These are phyloP conservation scores for Alternaria sp. DNA, from an alignment of 2,329 filamentous ascomycete genomes.

Conservation along the genomic window DNA sequence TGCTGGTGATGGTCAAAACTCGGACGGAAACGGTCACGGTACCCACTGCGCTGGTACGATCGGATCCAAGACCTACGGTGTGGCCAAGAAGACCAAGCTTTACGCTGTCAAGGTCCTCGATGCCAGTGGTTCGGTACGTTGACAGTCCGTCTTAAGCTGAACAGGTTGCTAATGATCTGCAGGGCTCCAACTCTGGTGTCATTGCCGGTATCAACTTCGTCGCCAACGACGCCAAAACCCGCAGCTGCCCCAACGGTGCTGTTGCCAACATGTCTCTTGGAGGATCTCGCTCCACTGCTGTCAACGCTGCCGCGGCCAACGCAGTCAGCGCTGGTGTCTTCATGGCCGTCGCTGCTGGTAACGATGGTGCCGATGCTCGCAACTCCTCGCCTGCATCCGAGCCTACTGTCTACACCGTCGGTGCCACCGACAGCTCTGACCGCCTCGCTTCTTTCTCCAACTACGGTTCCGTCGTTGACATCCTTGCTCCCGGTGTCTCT, in stretches of 20 bases:
- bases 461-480: conserved; percentile 47
- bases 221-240: conserved; percentile 42
- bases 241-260: conserved; percentile 44
- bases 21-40: conserved; percentile 50
- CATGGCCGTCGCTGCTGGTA: conserved; percentile 51
- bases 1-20: conserved; percentile 42
- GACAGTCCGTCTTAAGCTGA: too few relatives aligned
- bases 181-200: conserved; percentile 51
- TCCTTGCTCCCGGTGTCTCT: conserved; percentile 50
- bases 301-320: conserved; percentile 48
- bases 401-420: conserved; percentile 48
- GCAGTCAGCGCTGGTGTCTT: conserved; percentile 48
- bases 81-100: conserved; percentile 48
- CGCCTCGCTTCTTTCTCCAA: conserved; percentile 48
- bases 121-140: conserved; percentile 41
- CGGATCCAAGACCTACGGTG: conserved; percentile 47
- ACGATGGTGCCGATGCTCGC: conserved; percentile 40
- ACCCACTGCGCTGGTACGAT: conserved; percentile 48
- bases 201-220: conserved; percentile 50
- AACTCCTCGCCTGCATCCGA: conserved; percentile 49
- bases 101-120: conserved; percentile 52
- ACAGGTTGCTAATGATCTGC: conserved; percentile 11
- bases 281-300: conserved; percentile 43
- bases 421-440: conserved; percentile 48
- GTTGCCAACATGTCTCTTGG: conserved; percentile 51